These are phyloP conservation scores for Neostapfia colusana DNA, from an alignment of 176 grass and related monocot genomes.

Conservation along the genomic window DNA sequence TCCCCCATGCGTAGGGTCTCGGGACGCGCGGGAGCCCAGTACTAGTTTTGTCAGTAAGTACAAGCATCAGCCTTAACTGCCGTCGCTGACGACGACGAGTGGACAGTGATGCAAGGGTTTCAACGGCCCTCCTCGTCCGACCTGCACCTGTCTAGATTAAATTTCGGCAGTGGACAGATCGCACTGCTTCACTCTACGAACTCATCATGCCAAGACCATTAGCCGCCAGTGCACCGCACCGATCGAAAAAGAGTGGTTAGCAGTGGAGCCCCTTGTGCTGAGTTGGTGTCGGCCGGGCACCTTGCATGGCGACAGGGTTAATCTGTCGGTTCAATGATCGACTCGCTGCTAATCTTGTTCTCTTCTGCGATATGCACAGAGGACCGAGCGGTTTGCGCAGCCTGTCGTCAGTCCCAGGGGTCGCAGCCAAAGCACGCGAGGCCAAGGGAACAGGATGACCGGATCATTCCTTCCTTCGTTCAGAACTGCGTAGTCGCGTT, in stretches of 20 bases:
- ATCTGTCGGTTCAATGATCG: conserved; percentile 5
- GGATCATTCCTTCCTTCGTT: neutral
- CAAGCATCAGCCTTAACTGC: conserved; percentile 11
- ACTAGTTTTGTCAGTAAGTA: neutral
- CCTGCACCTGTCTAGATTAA: neutral
- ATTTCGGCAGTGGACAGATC: neutral
- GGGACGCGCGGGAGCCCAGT: neutral
- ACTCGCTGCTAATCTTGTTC: conserved; percentile 25
- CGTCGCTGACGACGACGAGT: neutral
- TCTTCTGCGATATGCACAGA: neutral
- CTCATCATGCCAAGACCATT: too few species aligned
- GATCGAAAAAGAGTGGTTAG: conserved; percentile 8
- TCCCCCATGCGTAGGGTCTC: conserved; percentile 40
- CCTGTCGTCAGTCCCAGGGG: neutral
- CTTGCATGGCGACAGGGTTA: neutral
- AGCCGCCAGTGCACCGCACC: neutral
- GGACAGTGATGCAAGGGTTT: neutral
- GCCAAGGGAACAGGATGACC: conserved; percentile 26
- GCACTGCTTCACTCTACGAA: too few species aligned
- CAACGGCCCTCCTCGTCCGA: too few species aligned
- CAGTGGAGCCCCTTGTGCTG: neutral
- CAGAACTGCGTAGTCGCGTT: neutral
- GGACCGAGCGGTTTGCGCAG: neutral
- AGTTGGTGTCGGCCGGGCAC: neutral
- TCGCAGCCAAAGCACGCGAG: conserved; percentile 1